A percentile compares a stretch with the other conserved stretches of the same genome.
These are phyloP conservation scores for Passalora sequoiae DNA, from an alignment of 2,329 filamentous ascomycete genomes.

Conservation along the genomic window DNA sequence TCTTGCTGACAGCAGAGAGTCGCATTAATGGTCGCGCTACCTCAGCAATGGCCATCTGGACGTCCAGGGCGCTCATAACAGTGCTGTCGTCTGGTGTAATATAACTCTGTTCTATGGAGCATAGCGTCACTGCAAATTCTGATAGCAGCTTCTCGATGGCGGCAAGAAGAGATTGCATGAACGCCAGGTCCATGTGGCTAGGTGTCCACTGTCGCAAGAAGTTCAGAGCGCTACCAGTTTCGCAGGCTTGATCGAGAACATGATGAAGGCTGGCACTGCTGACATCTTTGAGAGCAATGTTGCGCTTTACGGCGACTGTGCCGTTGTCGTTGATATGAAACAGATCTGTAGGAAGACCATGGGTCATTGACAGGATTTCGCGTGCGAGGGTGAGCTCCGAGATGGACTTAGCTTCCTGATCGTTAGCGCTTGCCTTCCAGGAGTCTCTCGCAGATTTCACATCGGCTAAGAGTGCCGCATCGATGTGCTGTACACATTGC, in stretches of 20 bases:
- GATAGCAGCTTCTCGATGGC: constrained; percentile 54
- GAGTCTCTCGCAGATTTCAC: constrained; percentile 31
- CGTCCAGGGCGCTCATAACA: constrained; percentile 61
- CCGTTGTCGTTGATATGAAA: constrained; percentile 47
- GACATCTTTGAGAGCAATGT: constrained; percentile 7
- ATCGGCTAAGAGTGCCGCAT: constrained; percentile 32
- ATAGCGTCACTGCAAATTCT: constrained; percentile 56
- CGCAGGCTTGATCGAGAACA: constrained; percentile 43
- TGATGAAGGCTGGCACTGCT: constrained; percentile 31
- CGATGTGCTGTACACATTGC: constrained; percentile 28
- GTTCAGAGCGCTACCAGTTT: constrained; percentile 46
- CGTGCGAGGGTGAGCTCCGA: constrained; percentile 69
- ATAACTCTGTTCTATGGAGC: constrained; percentile 56
- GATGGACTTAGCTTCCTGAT: constrained; percentile 34
- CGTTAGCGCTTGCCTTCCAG: constrained; percentile 2
- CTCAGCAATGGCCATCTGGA: constrained; percentile 55
- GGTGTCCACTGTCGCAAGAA: constrained; percentile 47
- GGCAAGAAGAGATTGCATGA: constrained; percentile 65
- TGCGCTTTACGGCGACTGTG: constrained; percentile 16
- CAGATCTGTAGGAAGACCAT: constrained; percentile 68
- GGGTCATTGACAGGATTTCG: constrained; percentile 80
- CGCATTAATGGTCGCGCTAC: constrained; percentile 53
- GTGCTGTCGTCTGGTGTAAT: constrained; percentile 50
- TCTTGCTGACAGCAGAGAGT: constrained; percentile 59
- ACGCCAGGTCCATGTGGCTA: constrained; percentile 25